Percentiles rank a stretch among this genome's conserved stretches.
These are phyloP conservation scores for Melaleuca alternifolia DNA, from an alignment of 345 rosid genomes.

Conservation along the genomic window DNA sequence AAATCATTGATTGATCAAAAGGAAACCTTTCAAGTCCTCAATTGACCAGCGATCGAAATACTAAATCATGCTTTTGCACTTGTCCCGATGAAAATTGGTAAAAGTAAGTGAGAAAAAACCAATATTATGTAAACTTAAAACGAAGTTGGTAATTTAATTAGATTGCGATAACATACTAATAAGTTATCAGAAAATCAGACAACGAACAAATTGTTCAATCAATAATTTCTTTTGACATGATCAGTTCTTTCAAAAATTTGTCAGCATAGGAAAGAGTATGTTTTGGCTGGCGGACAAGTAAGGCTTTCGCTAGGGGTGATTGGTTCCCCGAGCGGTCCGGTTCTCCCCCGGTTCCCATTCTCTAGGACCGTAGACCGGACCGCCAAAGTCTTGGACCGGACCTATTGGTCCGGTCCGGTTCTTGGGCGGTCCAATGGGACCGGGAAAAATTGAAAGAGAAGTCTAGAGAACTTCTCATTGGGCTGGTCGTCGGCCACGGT, in stretches of 20 bases:
- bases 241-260: neutral
- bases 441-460: no score
- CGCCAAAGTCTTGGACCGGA: no score
- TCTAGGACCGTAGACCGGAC: no score
- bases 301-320: no score
- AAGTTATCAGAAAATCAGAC: neutral
- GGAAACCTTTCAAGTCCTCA: neutral
- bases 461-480: no score
- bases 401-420: no score
- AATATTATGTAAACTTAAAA: neutral
- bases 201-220: neutral
- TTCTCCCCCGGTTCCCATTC: no score
- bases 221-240: neutral
- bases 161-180: neutral
- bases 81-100: neutral
- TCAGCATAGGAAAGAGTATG: neutral
- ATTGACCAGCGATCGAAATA: neutral
- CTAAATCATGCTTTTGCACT: no score
- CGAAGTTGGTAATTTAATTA: neutral
- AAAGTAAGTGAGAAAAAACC: neutral
- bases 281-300: neutral
- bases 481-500: no score
- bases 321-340: no score
- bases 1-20: neutral
- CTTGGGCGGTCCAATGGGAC: no score